These are phyloP conservation scores for Radiomyces spectabilis DNA, from an alignment of 192 early-diverging fungal species.

Conservation along the genomic window DNA sequence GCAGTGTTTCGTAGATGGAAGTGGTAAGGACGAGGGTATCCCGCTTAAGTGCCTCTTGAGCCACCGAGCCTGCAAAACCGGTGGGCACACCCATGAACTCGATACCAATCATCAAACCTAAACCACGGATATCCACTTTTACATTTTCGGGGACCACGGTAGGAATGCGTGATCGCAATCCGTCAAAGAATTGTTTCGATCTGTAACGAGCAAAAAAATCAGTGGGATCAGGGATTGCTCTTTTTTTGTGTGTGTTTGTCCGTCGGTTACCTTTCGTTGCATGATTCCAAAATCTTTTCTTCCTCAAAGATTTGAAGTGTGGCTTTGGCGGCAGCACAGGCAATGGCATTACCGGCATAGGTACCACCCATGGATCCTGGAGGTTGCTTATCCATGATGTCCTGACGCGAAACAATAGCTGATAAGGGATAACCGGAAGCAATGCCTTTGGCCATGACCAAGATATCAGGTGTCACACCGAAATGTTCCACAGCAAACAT, in stretches of 20 bases:
- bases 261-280: conserved; percentile 24
- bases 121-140: conserved; percentile 31
- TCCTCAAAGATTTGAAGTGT: conserved; percentile 34
- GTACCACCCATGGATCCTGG: conserved; percentile 40
- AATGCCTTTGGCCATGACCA: conserved; percentile 41
- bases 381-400: conserved; percentile 33
- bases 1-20: conserved; percentile 34
- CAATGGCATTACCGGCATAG: conserved; percentile 29
- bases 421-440: conserved; percentile 35
- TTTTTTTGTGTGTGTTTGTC: no score
- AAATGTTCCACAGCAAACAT: conserved; percentile 38
- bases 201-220: conserved; percentile 17
- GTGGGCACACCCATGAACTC: conserved; percentile 29
- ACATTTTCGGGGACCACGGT: conserved; percentile 18
- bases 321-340: conserved; percentile 37
- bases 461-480: conserved; percentile 28
- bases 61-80: conserved; percentile 21
- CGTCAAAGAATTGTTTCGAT: conserved; percentile 31
- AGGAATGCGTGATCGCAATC: conserved; percentile 18
- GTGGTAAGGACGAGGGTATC: conserved; percentile 37
- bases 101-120: conserved; percentile 37
- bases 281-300: conserved; percentile 32
- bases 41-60: conserved; percentile 20
- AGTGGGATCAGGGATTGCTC: not conserved
- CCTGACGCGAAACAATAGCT: conserved; percentile 29